phyloP scores from a whole-genome alignment of 805 yeast species.

The Naumovozyma baii region DNA sequence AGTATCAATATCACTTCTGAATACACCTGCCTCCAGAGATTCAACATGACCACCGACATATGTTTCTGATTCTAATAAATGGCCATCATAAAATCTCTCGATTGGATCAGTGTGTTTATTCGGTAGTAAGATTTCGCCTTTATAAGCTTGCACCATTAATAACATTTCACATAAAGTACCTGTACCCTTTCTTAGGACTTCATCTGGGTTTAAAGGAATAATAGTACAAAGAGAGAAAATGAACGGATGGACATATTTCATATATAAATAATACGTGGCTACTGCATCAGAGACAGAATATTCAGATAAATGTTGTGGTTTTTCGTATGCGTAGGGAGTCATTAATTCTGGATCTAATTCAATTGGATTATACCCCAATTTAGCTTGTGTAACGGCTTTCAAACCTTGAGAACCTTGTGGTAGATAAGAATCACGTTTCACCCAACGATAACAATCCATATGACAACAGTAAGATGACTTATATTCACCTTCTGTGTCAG shows the following conservation, averaged over 20 bases:
- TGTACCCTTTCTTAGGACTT: constrained; percentile 90
- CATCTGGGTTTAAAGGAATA: constrained; percentile 94
- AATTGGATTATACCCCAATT: constrained; percentile 90
- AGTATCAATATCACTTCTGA: constrained; percentile 73
- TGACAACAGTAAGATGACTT: constrained; percentile 88
- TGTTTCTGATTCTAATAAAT: constrained; percentile 86
- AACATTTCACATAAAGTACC: constrained; percentile 98
- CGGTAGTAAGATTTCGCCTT: constrained; percentile 67
- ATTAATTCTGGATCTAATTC: constrained; percentile 95
- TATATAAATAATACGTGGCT: constrained; percentile 91
- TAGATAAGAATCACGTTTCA: constrained; percentile 88
- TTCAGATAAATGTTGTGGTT: constrained; percentile 87
- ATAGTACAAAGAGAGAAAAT: constrained; percentile 92
- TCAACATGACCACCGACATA: constrained; percentile 99
- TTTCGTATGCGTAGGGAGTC: constrained; percentile 95
- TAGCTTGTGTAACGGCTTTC: constrained; percentile 93
- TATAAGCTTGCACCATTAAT: constrained; percentile 90
- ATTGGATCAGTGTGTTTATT: constrained; percentile 89
- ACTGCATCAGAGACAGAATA: constrained; percentile 99
- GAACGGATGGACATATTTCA: constrained; percentile 95
- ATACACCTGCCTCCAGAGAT: constrained; percentile 95
- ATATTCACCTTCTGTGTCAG: constrained; percentile 83
- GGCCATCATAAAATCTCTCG: constrained; percentile 94
- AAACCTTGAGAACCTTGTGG: constrained; percentile 99
- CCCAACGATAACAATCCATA: constrained; percentile 98